Base-by-base conservation (phyloP, 2,329 filamentous ascomycete species). In the Coniochaeta prunicola region DNA sequence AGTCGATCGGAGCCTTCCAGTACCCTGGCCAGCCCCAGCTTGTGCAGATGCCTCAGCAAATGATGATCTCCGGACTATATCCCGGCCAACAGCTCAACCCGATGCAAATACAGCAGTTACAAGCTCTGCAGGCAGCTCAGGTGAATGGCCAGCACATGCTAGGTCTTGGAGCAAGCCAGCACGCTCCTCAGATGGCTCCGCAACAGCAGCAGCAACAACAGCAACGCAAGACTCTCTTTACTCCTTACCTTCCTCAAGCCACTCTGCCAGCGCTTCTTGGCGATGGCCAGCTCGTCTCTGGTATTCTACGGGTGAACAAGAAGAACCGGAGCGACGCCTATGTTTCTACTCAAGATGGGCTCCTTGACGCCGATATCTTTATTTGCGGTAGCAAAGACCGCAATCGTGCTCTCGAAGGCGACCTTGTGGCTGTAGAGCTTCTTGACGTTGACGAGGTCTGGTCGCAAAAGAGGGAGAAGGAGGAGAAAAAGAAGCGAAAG, bases 401-500 rank as follows among this genome's bases (percentile, higher is more conserved):
- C 65, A 99, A 99, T 74, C 90, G 94, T 74, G 94, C 94, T 58
- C 83, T 99, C 36, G 94, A 99, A 73, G 94, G 94, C 60, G 94
- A 99, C 72, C 83, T 96, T 58, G 94, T 99, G 60, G 94, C 94
- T 33, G 86, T 99, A 58, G 94, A 99, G 76, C 86, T 99, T 53
- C 86, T 99, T 57, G 93, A 99, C 69, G 94, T 99, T 8, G 94
- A 97, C 71, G 94, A 99, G 71, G 94, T 99, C 2, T 99, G 94
- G 94, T 86, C 89, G 26, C 94, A 99, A 79, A 99, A 99, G 82
- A 91, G 92, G 59, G 94, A 99, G 74, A 99, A 99, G 74, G 94
- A 99, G 76, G 94, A 99, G 74, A 99, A 99, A 84, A 99, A 99
- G 85, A 99, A 97, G 80, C 90, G 94, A 73, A 99, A 99, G 81